These are phyloP conservation scores for Collybia sordida DNA, from an alignment of 768 basidiomycete species.

Conservation along the genomic window DNA sequence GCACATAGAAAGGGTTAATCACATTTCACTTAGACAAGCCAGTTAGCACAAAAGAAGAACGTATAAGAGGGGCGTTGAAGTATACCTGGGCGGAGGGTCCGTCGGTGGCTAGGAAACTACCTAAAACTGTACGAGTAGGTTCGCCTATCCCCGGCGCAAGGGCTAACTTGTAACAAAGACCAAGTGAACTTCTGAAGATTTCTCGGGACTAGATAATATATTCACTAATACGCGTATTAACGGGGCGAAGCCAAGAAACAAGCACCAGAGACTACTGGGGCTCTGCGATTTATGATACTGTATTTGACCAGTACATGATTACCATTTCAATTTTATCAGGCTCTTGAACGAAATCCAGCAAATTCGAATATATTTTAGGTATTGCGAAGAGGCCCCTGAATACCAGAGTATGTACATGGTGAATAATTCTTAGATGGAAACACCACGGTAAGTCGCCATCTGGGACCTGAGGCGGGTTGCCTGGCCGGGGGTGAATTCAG, in stretches of 20 bases:
- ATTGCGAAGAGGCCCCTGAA: too few relatives aligned
- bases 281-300: too few relatives aligned
- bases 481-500: conserved; percentile 42
- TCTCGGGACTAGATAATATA: too few relatives aligned
- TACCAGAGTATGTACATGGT: neutral
- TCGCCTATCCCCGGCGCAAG: neutral
- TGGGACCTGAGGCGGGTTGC: conserved; percentile 33
- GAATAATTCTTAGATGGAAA: conserved; percentile 22
- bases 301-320: too few relatives aligned
- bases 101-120: conserved; percentile 29
- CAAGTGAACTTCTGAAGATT: neutral
- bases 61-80: conserved; percentile 72
- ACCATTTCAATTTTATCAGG: too few relatives aligned
- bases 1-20: conserved; percentile 2
- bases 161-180: neutral
- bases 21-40: conserved; percentile 44
- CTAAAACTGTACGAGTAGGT: conserved; percentile 2
- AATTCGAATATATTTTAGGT: too few relatives aligned
- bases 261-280: too few relatives aligned
- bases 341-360: too few relatives aligned
- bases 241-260: too few relatives aligned
- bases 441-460: conserved; percentile 39
- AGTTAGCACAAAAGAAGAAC: conserved; percentile 59
- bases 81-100: conserved; percentile 68
- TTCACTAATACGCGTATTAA: too few relatives aligned